These are phyloP conservation scores for Vaccinium myrtillus DNA, from an alignment of 148 eudicot species.

Conservation along the genomic window DNA sequence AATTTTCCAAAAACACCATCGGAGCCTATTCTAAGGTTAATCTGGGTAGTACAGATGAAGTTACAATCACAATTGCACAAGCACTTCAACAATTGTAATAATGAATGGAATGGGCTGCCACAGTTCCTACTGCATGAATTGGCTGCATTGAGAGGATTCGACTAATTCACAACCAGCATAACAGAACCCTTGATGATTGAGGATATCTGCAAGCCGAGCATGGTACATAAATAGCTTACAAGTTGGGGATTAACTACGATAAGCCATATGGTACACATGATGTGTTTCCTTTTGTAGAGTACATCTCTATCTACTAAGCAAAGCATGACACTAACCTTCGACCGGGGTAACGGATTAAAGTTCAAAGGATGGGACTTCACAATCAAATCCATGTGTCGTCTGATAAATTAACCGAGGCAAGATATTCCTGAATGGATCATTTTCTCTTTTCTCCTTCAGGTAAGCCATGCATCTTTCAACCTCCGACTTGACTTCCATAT, in stretches of 20 bases:
- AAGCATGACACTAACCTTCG: background rate
- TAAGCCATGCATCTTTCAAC: slow-evolving; percentile 65
- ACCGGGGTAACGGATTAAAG: slow-evolving; percentile 15
- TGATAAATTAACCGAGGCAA: slow-evolving; percentile 47
- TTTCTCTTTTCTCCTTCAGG: slow-evolving; percentile 65
- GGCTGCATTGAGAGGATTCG: background rate
- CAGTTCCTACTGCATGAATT: background rate
- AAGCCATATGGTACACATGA: background rate
- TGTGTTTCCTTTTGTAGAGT: background rate
- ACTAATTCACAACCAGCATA: background rate
- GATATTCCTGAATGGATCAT: slow-evolving; percentile 63
- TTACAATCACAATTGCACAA: background rate
- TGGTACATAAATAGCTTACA: background rate
- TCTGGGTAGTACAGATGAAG: background rate
- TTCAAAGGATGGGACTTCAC: slow-evolving; percentile 71
- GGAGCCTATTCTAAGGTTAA: background rate
- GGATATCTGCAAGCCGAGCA: background rate
- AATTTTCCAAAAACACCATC: background rate
- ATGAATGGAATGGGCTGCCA: background rate
- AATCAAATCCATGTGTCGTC: slow-evolving; percentile 48
- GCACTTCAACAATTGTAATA: background rate
- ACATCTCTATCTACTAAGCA: background rate
- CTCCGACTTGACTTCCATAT: slow-evolving; percentile 58
- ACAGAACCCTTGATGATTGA: background rate
- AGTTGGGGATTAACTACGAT: background rate